Evolutionary conservation across 2,329 filamentous ascomycete species (phyloP).

Genomic region (Aspergillus tamarii): DNA sequence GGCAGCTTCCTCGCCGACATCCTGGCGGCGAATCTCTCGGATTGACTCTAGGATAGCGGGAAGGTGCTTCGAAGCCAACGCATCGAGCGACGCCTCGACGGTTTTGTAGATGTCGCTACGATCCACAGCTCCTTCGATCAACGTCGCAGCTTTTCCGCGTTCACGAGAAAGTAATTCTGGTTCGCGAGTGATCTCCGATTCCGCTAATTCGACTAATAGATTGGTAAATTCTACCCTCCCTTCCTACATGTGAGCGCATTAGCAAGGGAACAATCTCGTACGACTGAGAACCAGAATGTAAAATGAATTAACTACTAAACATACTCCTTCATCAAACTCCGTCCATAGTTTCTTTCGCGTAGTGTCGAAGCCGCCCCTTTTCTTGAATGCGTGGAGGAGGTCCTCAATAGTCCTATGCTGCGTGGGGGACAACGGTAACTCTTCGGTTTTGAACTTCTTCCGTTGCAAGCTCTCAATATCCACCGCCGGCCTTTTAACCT

Average conservation of each 20-base stretch:
- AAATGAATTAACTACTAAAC: slow-evolving; percentile 22
- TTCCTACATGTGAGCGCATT: slow-evolving; percentile 43
- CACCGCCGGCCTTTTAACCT: slow-evolving; percentile 33
- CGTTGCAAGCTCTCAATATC: slow-evolving; percentile 40
- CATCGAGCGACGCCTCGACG: slow-evolving; percentile 59
- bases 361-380: slow-evolving; percentile 67
- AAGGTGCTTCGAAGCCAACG: slow-evolving; percentile 58
- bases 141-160: slow-evolving; percentile 62
- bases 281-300: not conserved
- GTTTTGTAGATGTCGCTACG: slow-evolving; percentile 64
- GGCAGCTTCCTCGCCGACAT: slow-evolving; percentile 62
- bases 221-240: slow-evolving; percentile 56
- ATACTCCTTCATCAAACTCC: slow-evolving; percentile 59
- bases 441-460: slow-evolving; percentile 61
- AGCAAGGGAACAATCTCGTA: slow-evolving; percentile 4
- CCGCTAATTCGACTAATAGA: slow-evolving; percentile 58
- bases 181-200: slow-evolving; percentile 65
- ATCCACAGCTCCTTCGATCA: slow-evolving; percentile 67
- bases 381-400: slow-evolving; percentile 66
- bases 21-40: slow-evolving; percentile 59
- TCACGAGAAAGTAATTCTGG: slow-evolving; percentile 64
- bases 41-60: slow-evolving; percentile 57
- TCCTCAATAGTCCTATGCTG: slow-evolving; percentile 64
- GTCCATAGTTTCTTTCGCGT: slow-evolving; percentile 64
- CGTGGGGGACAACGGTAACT: slow-evolving; percentile 61